Evolutionary conservation across 2,329 filamentous ascomycete species (phyloP), one percentile per base, ranked within the genome.

Genomic region (Aspergillus costaricaensis): DNA sequence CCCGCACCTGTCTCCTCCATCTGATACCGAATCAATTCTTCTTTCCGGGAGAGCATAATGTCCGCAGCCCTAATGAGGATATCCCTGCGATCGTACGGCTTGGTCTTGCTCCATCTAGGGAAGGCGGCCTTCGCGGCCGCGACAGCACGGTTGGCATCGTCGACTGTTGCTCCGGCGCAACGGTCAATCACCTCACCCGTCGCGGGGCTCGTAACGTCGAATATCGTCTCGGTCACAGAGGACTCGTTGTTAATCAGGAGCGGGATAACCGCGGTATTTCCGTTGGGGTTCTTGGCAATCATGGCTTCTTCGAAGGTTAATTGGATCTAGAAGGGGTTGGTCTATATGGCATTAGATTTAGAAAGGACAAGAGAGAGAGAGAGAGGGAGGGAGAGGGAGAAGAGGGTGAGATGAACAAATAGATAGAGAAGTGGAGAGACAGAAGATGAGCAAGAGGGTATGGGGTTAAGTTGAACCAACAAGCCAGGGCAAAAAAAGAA

Each of bases 111-210:
- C 91, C 91, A 96, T 60, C 82, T 77, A 47, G 83, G 83, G 74
- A 91, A 88, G 1, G 91, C 91, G 14, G 81, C 79, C n/a, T 86
- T 80, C 0, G 91, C 90, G 9, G 87, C 83, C 9, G 79, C 76
- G 17, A 83, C 76, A 27, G 88, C 88, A 64, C 85, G 80, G 2
- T 79, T 75, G 50, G 84, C 84, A 67, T 87, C 81, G 8, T 80
- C 74, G 39, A 83, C 77, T 2, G 86, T 85, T 36, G 84, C 85
- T 36, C 83, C 81, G 59, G 84, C 85, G 59, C 82, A 80, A 63
- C 84, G 79, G 70, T 87, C 80, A 41, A 86, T 71, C 14, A 83
- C 70, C 71, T 85, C 67, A 74, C 85, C 68, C 52, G 81, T 81
- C 8, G 74, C 70, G 2, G 89, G 89, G 53, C 81, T 85, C 64